Conservation (phyloP, 116 monocot genomes). For the Zostera marina region DNA sequence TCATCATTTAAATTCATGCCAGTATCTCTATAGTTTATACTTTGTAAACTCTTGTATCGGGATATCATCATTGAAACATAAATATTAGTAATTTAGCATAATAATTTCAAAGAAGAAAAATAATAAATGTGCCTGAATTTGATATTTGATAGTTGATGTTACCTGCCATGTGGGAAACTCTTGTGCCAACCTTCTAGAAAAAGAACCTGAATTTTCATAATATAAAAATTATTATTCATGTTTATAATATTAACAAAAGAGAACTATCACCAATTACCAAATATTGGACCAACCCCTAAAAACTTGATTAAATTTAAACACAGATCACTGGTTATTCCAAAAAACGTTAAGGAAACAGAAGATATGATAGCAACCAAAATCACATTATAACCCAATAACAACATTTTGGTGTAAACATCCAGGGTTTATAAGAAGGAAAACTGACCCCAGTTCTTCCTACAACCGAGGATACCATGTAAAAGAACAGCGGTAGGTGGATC, state of each 20-base stretch:
- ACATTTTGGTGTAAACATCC: too few relatives aligned
- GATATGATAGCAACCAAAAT: not conserved
- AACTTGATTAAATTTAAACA: not conserved
- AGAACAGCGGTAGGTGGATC: slow-evolving; percentile 94
- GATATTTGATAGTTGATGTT: not conserved
- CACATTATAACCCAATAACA: too few relatives aligned
- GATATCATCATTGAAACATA: not conserved
- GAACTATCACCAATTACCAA: not conserved
- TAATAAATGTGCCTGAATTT: not conserved
- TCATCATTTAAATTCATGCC: not conserved
- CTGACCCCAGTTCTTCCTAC: slow-evolving; percentile 93
- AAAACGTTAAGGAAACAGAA: not conserved
- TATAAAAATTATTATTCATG: not conserved
- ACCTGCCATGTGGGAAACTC: slow-evolving; percentile 99
- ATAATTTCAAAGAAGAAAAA: not conserved
- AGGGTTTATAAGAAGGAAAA: not conserved
- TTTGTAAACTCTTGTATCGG: not conserved
- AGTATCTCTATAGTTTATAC: not conserved
- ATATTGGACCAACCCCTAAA: not conserved
- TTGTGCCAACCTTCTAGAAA: slow-evolving; percentile 64
- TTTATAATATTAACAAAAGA: not conserved
- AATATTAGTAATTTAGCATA: not conserved
- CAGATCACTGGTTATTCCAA: not conserved
- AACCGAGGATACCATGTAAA: slow-evolving; percentile 87
- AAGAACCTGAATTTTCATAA: slow-evolving; percentile 45